Evolutionary conservation across 495 filamentous ascomycete genomes (phyloP).

Genomic region (Podospora pseudoanserina): DNA sequence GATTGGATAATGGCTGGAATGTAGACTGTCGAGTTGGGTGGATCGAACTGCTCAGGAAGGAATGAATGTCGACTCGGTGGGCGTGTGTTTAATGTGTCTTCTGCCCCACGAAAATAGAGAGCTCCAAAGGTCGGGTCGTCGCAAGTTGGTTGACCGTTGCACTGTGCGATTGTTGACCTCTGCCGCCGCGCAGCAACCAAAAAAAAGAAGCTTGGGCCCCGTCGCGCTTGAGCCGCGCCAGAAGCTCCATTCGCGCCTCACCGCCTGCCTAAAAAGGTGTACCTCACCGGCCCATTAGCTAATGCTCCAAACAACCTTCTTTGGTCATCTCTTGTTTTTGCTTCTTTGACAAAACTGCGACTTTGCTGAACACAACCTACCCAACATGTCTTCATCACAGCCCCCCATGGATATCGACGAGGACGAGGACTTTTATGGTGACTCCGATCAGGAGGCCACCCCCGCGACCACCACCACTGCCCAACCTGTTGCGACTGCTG

Average conservation of each 20-base stretch:
- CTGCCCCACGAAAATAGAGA: slow-evolving; percentile 19
- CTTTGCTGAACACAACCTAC: not conserved
- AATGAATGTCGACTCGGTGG: not conserved
- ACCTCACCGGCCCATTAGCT: slow-evolving; percentile 19
- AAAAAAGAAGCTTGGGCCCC: slow-evolving; percentile 15
- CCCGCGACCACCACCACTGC: slow-evolving; percentile 20
- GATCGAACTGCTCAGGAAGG: not conserved
- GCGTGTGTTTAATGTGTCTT: slow-evolving; percentile 13
- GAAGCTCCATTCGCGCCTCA: slow-evolving; percentile 15
- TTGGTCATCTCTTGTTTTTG: not conserved
- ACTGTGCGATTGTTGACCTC: not conserved
- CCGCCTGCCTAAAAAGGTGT: slow-evolving; percentile 28
- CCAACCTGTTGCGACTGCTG: slow-evolving; percentile 16
- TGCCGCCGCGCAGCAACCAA: not conserved
- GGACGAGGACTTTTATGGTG: slow-evolving; percentile 66
- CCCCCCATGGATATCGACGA: slow-evolving; percentile 62
- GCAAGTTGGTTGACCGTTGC: not conserved
- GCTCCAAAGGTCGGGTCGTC: slow-evolving; percentile 5
- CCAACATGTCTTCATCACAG: not conserved
- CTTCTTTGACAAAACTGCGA: not conserved
- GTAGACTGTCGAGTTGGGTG: not conserved
- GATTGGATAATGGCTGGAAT: slow-evolving; percentile 10
- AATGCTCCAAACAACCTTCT: slow-evolving; percentile 19
- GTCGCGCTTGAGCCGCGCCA: slow-evolving; percentile 16
- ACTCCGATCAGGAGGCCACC: slow-evolving; percentile 40